phyloP scores from a whole-genome alignment of 2,329 filamentous ascomycete species.

The Mycosphaerella sp. region DNA sequence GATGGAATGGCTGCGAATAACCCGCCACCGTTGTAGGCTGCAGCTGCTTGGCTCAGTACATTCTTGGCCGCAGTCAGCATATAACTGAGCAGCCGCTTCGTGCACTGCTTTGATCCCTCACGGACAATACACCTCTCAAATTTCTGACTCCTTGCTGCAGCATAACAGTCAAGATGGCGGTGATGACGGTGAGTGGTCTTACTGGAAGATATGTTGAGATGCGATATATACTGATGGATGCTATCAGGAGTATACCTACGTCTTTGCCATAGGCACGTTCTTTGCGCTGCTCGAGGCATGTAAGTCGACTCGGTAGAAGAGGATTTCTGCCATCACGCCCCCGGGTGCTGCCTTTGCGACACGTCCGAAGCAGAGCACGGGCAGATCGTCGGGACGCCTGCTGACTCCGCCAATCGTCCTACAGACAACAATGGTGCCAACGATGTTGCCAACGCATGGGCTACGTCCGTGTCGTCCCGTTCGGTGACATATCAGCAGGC shows the following conservation, averaged over 20 bases:
- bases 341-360: background rate
- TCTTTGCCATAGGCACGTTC: conserved; percentile 56
- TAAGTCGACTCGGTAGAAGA: background rate
- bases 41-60: background rate
- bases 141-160: background rate
- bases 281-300: conserved; percentile 59
- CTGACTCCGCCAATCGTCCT: background rate
- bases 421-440: conserved; percentile 50
- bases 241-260: conserved; percentile 12
- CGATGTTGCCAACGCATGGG: conserved; percentile 51
- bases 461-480: conserved; percentile 46
- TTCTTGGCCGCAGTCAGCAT: background rate
- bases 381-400: background rate
- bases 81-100: conserved; percentile 3
- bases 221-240: background rate
- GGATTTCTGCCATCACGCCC: background rate
- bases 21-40: conserved; percentile 3
- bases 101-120: background rate
- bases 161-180: conserved; percentile 3
- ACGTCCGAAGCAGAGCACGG: background rate
- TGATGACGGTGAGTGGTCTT: conserved; percentile 1
- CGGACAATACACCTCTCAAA: background rate
- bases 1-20: conserved; percentile 3
- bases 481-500: conserved; percentile 48
- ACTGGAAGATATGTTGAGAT: background rate